Conservation (phyloP, 2,329 filamentous ascomycete species). For the Daldinia eschscholtzii region DNA sequence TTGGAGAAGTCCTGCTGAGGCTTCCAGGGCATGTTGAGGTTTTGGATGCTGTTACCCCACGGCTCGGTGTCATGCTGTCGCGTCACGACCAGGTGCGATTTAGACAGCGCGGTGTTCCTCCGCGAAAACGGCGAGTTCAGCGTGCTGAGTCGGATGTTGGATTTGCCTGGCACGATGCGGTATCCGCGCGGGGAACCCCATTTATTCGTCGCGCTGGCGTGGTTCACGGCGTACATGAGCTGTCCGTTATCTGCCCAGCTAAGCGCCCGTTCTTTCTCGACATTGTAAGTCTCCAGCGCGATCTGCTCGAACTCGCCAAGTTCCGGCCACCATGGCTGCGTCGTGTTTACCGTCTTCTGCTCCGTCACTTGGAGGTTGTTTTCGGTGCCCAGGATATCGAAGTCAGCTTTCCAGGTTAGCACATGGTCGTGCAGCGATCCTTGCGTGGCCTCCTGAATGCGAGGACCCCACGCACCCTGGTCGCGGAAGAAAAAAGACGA, state of each 20-base stretch:
- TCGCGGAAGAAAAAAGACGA: conserved; percentile 46
- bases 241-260: conserved; percentile 56
- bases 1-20: conserved; percentile 60
- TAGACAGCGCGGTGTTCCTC: conserved; percentile 53
- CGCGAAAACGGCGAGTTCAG: conserved; percentile 54
- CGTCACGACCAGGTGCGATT: conserved; percentile 57
- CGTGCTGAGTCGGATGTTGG: conserved; percentile 55
- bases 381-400: conserved; percentile 48
- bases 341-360: conserved; percentile 46
- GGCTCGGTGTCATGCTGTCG: conserved; percentile 62
- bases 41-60: conserved; percentile 53
- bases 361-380: conserved; percentile 50
- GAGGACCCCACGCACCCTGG: conserved; percentile 44
- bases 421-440: conserved; percentile 50
- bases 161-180: conserved; percentile 55
- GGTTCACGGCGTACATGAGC: conserved; percentile 57
- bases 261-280: conserved; percentile 48
- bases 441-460: conserved; percentile 47
- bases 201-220: conserved; percentile 53
- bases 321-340: conserved; percentile 53
- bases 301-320: conserved; percentile 51
- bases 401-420: conserved; percentile 50
- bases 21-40: conserved; percentile 50
- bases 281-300: conserved; percentile 49
- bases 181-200: conserved; percentile 60